A percentile compares a stretch with the other conserved stretches of the same genome.
Conservation (phyloP, 148 eudicot genomes). For the Vaccinium darrowii region DNA sequence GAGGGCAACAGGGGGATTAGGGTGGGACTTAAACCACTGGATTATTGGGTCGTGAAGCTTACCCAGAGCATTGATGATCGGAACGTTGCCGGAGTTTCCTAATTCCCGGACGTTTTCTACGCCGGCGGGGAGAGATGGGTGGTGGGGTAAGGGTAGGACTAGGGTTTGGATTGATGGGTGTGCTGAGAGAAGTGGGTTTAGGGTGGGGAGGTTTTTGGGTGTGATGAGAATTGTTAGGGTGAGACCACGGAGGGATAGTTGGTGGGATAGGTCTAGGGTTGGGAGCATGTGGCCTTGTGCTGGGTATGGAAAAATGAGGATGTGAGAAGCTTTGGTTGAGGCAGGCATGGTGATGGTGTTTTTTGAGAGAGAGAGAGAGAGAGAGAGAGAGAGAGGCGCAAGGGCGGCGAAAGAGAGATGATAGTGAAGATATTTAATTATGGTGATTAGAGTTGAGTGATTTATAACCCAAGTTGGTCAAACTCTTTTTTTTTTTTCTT, state of each 20-base stretch:
- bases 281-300: conserved; percentile 79
- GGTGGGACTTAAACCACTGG: conserved; percentile 48
- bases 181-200: conserved; percentile 48
- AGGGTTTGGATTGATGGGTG: conserved; percentile 46
- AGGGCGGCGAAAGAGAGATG: neutral
- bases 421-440: no score
- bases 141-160: conserved; percentile 54
- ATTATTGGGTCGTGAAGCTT: conserved; percentile 40
- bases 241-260: conserved; percentile 42
- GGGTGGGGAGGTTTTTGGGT: conserved; percentile 53
- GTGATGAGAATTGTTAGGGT: conserved; percentile 54
- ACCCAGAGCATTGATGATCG: conserved; percentile 38
- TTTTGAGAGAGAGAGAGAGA: no score
- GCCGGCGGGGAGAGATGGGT: conserved; percentile 49
- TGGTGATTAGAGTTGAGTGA: no score
- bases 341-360: neutral
- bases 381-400: neutral
- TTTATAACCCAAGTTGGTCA: no score
- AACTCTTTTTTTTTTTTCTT: no score
- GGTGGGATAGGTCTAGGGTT: conserved; percentile 54
- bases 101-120: conserved; percentile 56
- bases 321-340: conserved; percentile 22
- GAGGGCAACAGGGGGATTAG: conserved; percentile 48
- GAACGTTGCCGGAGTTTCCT: conserved; percentile 42
- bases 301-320: conserved; percentile 62